Base-by-base conservation (phyloP, 2,329 filamentous ascomycete genomes). In the Cylindrodendrum hubeiense region DNA sequence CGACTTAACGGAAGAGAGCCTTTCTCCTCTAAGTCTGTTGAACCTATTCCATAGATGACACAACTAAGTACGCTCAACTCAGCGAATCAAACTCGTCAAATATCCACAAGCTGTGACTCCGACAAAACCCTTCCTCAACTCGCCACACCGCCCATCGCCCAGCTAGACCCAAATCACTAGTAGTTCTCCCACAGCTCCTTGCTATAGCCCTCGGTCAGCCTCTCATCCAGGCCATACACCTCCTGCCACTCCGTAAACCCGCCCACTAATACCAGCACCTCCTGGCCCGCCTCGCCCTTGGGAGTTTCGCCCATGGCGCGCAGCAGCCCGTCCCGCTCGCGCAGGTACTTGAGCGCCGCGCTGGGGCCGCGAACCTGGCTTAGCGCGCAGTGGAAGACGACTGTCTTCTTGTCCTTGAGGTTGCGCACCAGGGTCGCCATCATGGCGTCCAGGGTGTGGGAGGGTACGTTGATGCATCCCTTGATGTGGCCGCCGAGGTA, bases 171-270 rank as follows among this genome's bases (percentile, higher is more conserved):
- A 9, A 4, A 43, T 19, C 6, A 12, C 53, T 59, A 86, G 66
- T 84, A 86, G 64, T 89, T 85, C 69, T 87, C 85, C 95, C 95
- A 98, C 52, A 98, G 82, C 80, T 97, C 93, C 81, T 93, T 93
- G 60, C 87, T 85, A 79, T 93, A 98, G 1, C 85, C 92, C 79
- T 97, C 93, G 0, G 96, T 98, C 78, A 99, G 81, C 68, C 89
- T 82, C 76, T 90, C 84, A 81, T 98, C 94, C 56, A 88, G 84
- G 0, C 94, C 95, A 80, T 91, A 93, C 71, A 87, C 84, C 81
- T 97, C 90, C 85, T 97, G 94, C 96, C 96, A 99, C 62, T 91
- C 89, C 15, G 89, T 87, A 77, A 98, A 99, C 1, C 96, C 96
- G 0, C 89, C 87, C 54, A 97, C 92, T 3, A 98, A 84, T 7